Evolutionary conservation across 2,329 filamentous ascomycete species (phyloP), one percentile per base, ranked within the genome.

Genomic region (Pseudocercospora pini-densiflorae): DNA sequence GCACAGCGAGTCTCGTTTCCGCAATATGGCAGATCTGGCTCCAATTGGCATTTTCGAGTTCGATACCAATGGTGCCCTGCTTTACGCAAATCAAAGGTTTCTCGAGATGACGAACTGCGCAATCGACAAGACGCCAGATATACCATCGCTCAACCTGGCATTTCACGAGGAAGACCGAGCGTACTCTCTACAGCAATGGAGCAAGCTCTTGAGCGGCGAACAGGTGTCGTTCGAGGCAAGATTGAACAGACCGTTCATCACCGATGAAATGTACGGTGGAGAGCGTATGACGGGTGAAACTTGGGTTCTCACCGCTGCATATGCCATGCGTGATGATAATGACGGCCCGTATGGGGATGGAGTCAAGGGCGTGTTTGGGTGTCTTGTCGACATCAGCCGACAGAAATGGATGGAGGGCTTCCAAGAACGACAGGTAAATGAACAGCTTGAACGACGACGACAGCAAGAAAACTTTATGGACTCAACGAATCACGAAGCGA

Each of bases 401-500:
- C 71, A 79, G n/a, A 79, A 80, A 61, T 80, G 77, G 78, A 75
- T 77, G 14, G 73, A 79, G 61, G 74, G 65, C 16, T 77, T 80
- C 49, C 78, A 80, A 64, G 77, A 78, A 31, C 70, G 77, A 33
- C 66, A 78, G 3, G 77, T 77, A n/a, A 70, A 75, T 24, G 78
- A 80, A 66, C 79, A 79, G 14, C 69, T 76, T 55, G 77, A 80
- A 61, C 75, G 77, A 29, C 73, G 72, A 57, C 59, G 72, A n/a
- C 72, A 73, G 57, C 72, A 70, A 16, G 70, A 76, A 10, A 67
- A 61, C 14, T 77, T 77, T 49, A 72, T 77, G 43, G 76, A 77
- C 53, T 74, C 73, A 63, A 69, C 73, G 0, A 78, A 75, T 2
- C 79, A 81, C 67, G 80, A 82, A 63, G 79, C 80, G 71, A 73